Conservation (phyloP, 176 grass and related monocot genomes). For the Musa beccarii region DNA sequence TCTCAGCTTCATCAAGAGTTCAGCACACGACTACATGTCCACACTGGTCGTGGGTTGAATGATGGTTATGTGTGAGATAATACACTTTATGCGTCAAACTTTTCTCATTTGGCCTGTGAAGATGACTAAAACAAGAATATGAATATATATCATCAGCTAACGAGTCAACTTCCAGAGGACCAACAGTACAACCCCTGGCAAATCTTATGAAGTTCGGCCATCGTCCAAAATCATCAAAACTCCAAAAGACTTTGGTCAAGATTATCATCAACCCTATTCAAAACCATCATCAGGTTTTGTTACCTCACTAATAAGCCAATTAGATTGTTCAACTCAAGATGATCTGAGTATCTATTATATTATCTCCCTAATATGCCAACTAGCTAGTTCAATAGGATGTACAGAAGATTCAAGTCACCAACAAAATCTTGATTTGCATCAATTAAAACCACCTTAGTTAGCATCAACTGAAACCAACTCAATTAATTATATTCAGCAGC, state of each 20-base stretch:
- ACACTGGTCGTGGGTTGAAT: not conserved
- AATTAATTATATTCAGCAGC: too few relatives aligned
- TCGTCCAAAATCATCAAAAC: not conserved
- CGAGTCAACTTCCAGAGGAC: not conserved
- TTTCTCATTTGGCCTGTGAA: not conserved
- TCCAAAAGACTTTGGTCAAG: not conserved
- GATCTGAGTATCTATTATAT: not conserved
- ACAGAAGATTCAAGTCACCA: not conserved
- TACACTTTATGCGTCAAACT: not conserved
- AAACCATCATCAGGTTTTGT: not conserved
- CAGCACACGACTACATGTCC: not conserved
- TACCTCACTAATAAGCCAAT: not conserved
- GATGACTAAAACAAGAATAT: not conserved
- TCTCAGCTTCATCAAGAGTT: not conserved
- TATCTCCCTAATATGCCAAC: not conserved
- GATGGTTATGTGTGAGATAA: not conserved
- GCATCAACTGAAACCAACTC: too few relatives aligned
- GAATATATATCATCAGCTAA: not conserved
- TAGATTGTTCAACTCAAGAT: not conserved
- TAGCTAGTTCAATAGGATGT: not conserved
- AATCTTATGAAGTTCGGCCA: not conserved
- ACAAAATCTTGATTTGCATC: not conserved
- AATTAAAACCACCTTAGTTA: not conserved
- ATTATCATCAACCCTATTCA: not conserved
- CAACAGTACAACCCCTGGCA: not conserved